Evolutionary conservation across 768 basidiomycete species (phyloP), one percentile per base, ranked within the genome.

Genomic region (Rhizopogon vinicolor): DNA sequence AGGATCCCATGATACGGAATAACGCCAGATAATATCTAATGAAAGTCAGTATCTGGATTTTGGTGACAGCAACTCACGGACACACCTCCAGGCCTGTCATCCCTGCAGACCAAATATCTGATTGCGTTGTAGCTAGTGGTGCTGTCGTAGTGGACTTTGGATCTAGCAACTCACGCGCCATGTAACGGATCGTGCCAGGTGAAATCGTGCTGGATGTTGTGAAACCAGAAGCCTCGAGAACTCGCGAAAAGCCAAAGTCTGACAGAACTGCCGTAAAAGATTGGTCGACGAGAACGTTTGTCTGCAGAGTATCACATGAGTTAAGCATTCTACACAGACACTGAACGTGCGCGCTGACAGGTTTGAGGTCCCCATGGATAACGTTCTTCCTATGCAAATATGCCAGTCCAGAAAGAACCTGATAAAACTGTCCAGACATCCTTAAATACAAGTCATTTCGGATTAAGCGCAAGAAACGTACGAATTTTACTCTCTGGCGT

Each of bases 161-260:
- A 60, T 39, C 56, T 40, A 68, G 50, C 43, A 77, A 62, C 51
- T 76, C 75, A 3, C 62, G 62, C 6, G 74, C 72, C 71, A 76
- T 76, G 62, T 75, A 77, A 33, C 74, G 65, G 39, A 67, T 63
- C 6, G 74, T 75, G 14, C 67, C 67, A n/a, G 70, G 71, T 2
- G 57, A 57, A 22, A 16, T 22, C 3, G 67, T 57, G 18, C 63
- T 58, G 16, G 64, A 68, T 0, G 75, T 72, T 9, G 74, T 74
- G 48, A 71, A 75, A 5, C 75, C 71, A 22, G 66, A 62, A 41
- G 60, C 58, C 44, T 71, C 71, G n/a, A 75, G 52, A 13, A 75
- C 64, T 31, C 67, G 64, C 1, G 75, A 71, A 33, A 77, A 63
- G 29, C 76, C 76, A 50, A 76, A 77, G 53, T 76, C 75, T 6